Percentiles rank a stretch among this genome's conserved stretches.
These are phyloP conservation scores for Euryodendron excelsum DNA, from an alignment of 148 eudicot genomes.

Conservation along the genomic window DNA sequence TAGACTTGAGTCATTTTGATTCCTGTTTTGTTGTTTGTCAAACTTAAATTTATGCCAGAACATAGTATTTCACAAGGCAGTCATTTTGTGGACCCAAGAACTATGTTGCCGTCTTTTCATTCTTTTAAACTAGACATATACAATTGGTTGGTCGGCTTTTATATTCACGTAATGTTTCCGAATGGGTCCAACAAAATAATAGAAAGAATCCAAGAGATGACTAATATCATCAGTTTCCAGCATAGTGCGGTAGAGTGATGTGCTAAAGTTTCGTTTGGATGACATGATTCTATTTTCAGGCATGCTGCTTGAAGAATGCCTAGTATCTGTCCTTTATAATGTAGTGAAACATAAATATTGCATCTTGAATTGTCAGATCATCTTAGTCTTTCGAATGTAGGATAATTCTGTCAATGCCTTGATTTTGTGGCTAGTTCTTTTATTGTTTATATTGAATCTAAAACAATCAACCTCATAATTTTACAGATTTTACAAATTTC, in stretches of 20 bases:
- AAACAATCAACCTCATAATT: no score
- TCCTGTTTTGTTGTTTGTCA: background rate
- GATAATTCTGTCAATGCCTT: background rate
- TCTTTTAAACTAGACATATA: background rate
- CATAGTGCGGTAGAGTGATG: background rate
- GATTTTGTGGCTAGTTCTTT: background rate
- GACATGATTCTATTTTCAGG: background rate
- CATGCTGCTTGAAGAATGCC: background rate
- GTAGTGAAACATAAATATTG: background rate
- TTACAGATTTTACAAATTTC: background rate
- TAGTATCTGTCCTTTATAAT: background rate
- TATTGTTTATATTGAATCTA: background rate
- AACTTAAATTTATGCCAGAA: background rate
- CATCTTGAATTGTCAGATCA: background rate
- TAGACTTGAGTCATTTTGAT: constrained; percentile 5
- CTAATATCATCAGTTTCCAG: no score
- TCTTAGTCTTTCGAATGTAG: background rate
- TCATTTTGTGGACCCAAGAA: background rate
- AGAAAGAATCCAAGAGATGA: background rate
- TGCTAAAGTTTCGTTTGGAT: background rate
- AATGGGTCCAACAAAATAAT: background rate
- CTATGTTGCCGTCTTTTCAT: background rate
- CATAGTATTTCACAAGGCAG: background rate
- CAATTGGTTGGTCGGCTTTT: background rate
- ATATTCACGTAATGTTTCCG: background rate